These are phyloP conservation scores for Yamadazyma pseudoaaseri DNA, from an alignment of 1,139 yeast genomes.

Conservation along the genomic window DNA sequence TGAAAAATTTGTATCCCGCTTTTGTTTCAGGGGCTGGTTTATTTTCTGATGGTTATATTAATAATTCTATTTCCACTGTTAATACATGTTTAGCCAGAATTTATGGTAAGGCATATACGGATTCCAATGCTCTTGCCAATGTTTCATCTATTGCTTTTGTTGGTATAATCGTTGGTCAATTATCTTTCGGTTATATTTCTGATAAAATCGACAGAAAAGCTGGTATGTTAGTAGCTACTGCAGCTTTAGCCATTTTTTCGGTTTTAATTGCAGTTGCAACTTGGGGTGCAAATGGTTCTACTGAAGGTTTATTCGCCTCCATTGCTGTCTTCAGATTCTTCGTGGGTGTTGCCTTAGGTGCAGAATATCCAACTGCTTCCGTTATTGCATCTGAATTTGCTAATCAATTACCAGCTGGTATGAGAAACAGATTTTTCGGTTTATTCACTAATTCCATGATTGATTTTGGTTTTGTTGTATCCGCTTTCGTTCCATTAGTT, in stretches of 20 bases:
- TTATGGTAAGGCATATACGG: slow-evolving; percentile 61
- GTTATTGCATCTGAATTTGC: slow-evolving; percentile 95
- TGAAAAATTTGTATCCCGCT: slow-evolving; percentile 61
- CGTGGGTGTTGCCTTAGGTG: slow-evolving; percentile 82
- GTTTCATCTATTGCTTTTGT: slow-evolving; percentile 88
- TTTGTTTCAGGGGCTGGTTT: slow-evolving; percentile 89
- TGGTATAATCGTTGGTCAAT: slow-evolving; percentile 89
- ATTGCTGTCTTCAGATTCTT: slow-evolving; percentile 83
- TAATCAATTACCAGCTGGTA: slow-evolving; percentile 70
- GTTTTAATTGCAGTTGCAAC: slow-evolving; percentile 73
- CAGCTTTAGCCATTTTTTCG: slow-evolving; percentile 70
- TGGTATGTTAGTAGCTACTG: slow-evolving; percentile 78
- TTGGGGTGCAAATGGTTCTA: slow-evolving; percentile 74
- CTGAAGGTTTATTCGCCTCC: slow-evolving; percentile 74
- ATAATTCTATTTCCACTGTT: slow-evolving; percentile 78
- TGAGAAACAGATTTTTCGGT: slow-evolving; percentile 83
- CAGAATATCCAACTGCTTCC: slow-evolving; percentile 92
- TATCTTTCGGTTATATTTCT: slow-evolving; percentile 73
- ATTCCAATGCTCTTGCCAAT: slow-evolving; percentile 69
- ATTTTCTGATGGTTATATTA: slow-evolving; percentile 88
- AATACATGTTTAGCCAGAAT: slow-evolving; percentile 62
- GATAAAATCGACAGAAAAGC: slow-evolving; percentile 76
- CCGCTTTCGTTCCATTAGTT: slow-evolving; percentile 85
- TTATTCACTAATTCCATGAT: slow-evolving; percentile 91
- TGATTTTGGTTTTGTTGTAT: slow-evolving; percentile 80